These are phyloP conservation scores for Aureobasidium melanogenum DNA, from an alignment of 2,329 filamentous ascomycete species.

Conservation along the genomic window DNA sequence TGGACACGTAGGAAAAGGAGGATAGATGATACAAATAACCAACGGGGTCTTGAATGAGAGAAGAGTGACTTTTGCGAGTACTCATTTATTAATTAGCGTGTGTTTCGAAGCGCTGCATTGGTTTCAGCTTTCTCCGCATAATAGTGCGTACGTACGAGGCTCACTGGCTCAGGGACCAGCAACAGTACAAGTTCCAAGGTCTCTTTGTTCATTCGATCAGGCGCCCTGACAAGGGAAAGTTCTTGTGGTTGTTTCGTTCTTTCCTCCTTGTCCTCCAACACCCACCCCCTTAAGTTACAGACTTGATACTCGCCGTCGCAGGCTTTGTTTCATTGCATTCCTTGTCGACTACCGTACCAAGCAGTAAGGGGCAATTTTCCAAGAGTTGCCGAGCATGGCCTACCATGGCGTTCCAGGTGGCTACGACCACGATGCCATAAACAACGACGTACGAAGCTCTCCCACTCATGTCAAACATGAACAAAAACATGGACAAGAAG, in stretches of 20 bases:
- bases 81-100: not conserved
- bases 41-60: not conserved
- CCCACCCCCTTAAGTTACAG: not conserved
- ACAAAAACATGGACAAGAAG: not conserved
- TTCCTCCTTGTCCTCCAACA: not conserved
- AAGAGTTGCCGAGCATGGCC: constrained; percentile 21
- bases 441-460: constrained; percentile 8
- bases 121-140: not conserved
- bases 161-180: not conserved
- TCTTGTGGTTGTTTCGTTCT: not conserved
- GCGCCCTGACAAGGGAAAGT: not conserved
- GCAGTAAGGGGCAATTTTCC: constrained; percentile 1
- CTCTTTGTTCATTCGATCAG: not conserved
- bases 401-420: constrained; percentile 24
- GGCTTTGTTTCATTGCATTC: constrained; percentile 3
- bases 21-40: not conserved
- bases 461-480: not conserved
- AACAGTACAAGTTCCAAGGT: not conserved
- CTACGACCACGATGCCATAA: constrained; percentile 22
- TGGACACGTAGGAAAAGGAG: not conserved
- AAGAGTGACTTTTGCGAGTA: not conserved
- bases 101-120: constrained; percentile 1
- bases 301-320: not conserved
- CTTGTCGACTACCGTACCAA: not conserved
- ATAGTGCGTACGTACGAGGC: not conserved